These are phyloP conservation scores for Coemansia sp. DNA, from an alignment of 192 early-diverging fungal genomes.

Conservation along the genomic window DNA sequence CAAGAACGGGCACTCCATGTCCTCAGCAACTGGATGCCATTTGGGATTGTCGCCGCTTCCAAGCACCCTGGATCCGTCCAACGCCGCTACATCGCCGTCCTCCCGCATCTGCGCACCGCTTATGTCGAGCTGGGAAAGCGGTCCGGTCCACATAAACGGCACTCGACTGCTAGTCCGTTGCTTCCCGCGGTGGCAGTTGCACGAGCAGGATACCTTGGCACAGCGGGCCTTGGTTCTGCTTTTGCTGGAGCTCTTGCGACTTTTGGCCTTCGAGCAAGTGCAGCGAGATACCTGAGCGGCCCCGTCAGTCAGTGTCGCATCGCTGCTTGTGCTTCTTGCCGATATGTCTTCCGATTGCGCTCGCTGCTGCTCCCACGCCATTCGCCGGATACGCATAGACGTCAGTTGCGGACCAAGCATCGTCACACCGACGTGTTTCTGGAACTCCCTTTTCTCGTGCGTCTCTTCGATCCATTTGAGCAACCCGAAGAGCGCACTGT, in stretches of 20 bases:
- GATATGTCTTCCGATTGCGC: neutral
- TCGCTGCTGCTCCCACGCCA: conserved; percentile 26
- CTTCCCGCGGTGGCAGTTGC: neutral
- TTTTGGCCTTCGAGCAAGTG: neutral
- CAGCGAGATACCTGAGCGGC: neutral
- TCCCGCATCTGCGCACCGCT: neutral
- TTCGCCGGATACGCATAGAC: conserved; percentile 22
- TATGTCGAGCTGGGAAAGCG: neutral
- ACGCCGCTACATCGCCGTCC: conserved; percentile 1
- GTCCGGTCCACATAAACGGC: conserved; percentile 41
- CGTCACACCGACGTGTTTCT: conserved; percentile 26
- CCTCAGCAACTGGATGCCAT: neutral
- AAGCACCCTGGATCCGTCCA: conserved; percentile 7
- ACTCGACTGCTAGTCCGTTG: neutral
- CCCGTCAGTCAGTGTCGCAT: neutral
- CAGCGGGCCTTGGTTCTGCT: neutral
- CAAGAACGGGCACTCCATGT: neutral
- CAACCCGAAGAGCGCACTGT: conserved; percentile 41
- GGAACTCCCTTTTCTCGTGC: conserved; percentile 59
- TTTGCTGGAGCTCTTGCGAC: neutral
- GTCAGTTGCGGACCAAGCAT: conserved; percentile 26
- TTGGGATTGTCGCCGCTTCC: neutral
- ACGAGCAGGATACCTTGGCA: neutral
- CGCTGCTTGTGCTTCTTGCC: neutral
- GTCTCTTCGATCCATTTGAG: conserved; percentile 49